phyloP scores from a whole-genome alignment of 2,329 filamentous ascomycete species.

The Fusarium sp. region DNA sequence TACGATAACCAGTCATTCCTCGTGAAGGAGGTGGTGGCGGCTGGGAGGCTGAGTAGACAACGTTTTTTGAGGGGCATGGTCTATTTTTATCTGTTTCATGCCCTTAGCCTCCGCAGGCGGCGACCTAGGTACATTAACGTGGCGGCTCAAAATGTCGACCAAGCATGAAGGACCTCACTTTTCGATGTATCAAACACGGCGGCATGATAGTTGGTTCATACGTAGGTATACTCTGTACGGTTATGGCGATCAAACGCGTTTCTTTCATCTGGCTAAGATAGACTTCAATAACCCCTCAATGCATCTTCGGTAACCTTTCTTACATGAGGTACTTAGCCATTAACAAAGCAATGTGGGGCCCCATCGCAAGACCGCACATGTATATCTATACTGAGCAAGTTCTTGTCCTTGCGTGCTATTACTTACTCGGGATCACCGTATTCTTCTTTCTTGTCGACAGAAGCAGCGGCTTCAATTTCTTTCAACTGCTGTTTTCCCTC shows the following conservation, averaged over 20 bases:
- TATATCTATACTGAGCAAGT: neutral
- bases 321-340: neutral
- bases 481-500: conserved; percentile 81
- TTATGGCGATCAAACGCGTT: neutral
- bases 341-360: neutral
- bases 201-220: neutral
- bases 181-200: neutral
- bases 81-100: conserved; percentile 35
- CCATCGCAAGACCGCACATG: neutral
- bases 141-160: conserved; percentile 24
- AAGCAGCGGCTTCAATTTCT: conserved; percentile 69
- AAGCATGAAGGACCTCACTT: neutral
- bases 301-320: neutral
- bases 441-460: conserved; percentile 40
- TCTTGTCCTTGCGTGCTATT: neutral
- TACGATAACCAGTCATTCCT: conserved; percentile 1
- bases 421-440: conserved; percentile 52
- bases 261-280: neutral
- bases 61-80: neutral
- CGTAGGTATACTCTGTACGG: neutral
- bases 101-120: neutral
- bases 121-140: neutral
- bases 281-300: neutral
- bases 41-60: conserved; percentile 30
- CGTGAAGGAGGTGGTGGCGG: conserved; percentile 2